Percentiles rank a stretch among this genome's conserved stretches.
These are phyloP conservation scores for Hibiscus syriacus DNA, from an alignment of 345 rosid genomes.

Conservation along the genomic window DNA sequence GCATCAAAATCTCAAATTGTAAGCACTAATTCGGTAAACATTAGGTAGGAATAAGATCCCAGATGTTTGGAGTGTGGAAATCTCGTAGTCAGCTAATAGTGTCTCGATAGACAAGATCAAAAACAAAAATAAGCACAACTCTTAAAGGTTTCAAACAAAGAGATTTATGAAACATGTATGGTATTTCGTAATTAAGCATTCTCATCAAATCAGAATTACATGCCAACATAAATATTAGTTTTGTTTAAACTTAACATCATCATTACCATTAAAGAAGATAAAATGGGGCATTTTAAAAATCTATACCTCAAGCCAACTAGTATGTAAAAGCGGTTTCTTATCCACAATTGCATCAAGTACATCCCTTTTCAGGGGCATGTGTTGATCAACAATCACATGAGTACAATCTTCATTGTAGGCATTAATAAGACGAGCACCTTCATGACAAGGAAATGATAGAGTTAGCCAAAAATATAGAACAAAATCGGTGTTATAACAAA, in stretches of 20 bases:
- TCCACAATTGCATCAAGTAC: conserved; percentile 55
- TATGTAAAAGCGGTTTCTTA: conserved; percentile 44
- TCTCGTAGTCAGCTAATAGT: neutral
- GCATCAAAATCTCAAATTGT: neutral
- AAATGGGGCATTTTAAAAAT: neutral
- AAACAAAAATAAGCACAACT: neutral
- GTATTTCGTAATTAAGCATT: neutral
- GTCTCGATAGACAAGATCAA: neutral
- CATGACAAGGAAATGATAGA: neutral
- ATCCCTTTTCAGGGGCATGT: conserved; percentile 39
- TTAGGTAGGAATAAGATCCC: neutral
- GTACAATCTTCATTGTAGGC: conserved; percentile 60
- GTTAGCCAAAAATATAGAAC: neutral
- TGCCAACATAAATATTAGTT: neutral
- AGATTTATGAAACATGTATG: neutral
- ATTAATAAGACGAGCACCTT: conserved; percentile 52
- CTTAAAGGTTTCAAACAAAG: neutral
- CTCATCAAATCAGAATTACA: neutral
- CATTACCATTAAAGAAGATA: neutral
- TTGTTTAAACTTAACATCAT: neutral
- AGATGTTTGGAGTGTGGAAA: neutral
- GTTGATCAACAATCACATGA: conserved; percentile 53
- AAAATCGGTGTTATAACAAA: neutral
- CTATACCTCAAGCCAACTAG: conserved; percentile 68
- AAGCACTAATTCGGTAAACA: neutral